These are phyloP conservation scores for Botrytis pseudocinerea DNA, from an alignment of 2,329 filamentous ascomycete genomes.

Conservation along the genomic window DNA sequence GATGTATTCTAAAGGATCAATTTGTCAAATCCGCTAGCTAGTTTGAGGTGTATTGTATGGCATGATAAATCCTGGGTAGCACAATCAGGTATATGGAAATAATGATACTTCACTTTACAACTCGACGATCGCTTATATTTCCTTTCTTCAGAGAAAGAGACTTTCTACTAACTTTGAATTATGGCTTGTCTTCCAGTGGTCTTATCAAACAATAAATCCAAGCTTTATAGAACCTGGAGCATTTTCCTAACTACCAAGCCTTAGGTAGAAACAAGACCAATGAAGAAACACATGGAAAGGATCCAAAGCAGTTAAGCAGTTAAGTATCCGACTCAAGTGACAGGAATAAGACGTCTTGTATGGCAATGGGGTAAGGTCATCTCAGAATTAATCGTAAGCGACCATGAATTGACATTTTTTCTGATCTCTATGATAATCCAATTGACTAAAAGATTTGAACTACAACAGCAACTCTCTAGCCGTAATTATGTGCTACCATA, in stretches of 20 bases:
- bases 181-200: too few relatives aligned
- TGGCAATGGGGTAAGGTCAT: background rate
- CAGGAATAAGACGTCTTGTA: rapidly evolving
- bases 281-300: background rate
- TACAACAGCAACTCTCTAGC: background rate
- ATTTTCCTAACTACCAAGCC: too few relatives aligned
- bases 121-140: too few relatives aligned
- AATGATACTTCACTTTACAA: rapidly evolving
- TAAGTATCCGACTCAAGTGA: rapidly evolving
- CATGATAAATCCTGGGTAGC: rapidly evolving
- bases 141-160: rapidly evolving
- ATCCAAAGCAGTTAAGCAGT: too few relatives aligned
- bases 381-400: background rate
- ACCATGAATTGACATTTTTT: background rate
- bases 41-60: background rate
- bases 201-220: background rate
- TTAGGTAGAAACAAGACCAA: too few relatives aligned
- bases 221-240: background rate
- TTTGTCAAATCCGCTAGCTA: background rate
- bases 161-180: background rate
- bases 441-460: background rate
- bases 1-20: rapidly evolving
- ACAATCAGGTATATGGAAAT: background rate
- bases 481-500: too few relatives aligned
- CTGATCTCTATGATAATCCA: background rate